A percentile compares a stretch with the other conserved stretches of the same genome.
Evolutionary conservation across 805 yeast genomes (phyloP).

Genomic region (Martiniozyma abietophila): DNA sequence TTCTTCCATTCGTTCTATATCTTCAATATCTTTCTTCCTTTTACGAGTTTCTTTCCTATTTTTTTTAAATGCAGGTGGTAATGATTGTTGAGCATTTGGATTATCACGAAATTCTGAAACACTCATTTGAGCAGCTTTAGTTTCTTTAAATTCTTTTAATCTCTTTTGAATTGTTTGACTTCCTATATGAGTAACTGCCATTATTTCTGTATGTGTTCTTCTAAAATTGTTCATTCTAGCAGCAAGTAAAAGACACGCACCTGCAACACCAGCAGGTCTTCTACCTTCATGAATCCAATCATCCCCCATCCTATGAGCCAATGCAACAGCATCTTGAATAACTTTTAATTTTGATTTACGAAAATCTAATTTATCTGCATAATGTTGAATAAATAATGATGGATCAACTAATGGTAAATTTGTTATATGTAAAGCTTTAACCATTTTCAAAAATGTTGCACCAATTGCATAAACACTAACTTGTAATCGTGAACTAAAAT

Average conservation of each 20-base stretch:
- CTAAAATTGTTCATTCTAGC: slow-evolving; percentile 95
- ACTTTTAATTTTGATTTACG: slow-evolving; percentile 69
- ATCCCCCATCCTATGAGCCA: slow-evolving; percentile 83
- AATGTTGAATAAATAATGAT: slow-evolving; percentile 85
- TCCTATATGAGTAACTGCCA: slow-evolving; percentile 91
- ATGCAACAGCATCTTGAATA: slow-evolving; percentile 73
- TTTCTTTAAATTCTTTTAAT: slow-evolving; percentile 75
- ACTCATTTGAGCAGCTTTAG: slow-evolving; percentile 65
- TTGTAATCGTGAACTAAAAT: slow-evolving; percentile 82
- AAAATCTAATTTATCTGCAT: slow-evolving; percentile 79
- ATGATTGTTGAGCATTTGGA: slow-evolving; percentile 34
- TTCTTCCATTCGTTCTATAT: slow-evolving; percentile 31
- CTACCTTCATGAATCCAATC: slow-evolving; percentile 98
- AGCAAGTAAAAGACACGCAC: slow-evolving; percentile 88
- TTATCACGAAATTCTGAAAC: slow-evolving; percentile 60
- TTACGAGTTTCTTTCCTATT: slow-evolving; percentile 44
- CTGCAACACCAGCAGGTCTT: slow-evolving; percentile 97
- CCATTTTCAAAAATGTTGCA: slow-evolving; percentile 89
- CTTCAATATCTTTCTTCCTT: slow-evolving; percentile 19
- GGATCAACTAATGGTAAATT: slow-evolving; percentile 88
- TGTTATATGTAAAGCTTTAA: slow-evolving; percentile 71
- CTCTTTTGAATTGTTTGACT: slow-evolving; percentile 89
- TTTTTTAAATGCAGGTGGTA: slow-evolving; percentile 77
- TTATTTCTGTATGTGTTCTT: slow-evolving; percentile 87
- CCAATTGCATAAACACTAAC: slow-evolving; percentile 92